Base-by-base conservation (phyloP, 441 rosid genomes). In the Biscutella laevigata region DNA sequence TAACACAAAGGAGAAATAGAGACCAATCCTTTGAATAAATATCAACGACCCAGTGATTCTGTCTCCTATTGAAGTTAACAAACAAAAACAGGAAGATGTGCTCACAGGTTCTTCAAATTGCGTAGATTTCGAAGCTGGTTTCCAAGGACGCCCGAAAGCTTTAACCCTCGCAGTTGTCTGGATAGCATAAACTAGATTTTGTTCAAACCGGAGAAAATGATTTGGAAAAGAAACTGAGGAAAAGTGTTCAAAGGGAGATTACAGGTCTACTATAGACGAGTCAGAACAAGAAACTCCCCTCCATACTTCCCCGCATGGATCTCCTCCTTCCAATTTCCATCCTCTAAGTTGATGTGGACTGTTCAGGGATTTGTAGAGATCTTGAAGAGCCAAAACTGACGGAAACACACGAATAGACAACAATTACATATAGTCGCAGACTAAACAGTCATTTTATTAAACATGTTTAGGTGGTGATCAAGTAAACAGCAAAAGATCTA, bases 231-330 rank as follows among this genome's bases (percentile, higher is more conserved):
- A 13, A 27, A 17, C 33, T 28, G 34, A 58, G 37, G 12, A 46
- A 42, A 60, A 22, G 16, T 16, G 49, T 43, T 38, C 9, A 24
- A 4, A 34, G 4, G 46, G 47, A 21, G 15, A 32, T 69, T 81
- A 91, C 98, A 91, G 76, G 69, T 77, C 70, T 53, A 71, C 53
- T 38, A 88, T 65, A 34, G 92, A 82, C 9, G 95, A 72, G 13
- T 82, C 92, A 10, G 74, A 73, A 58, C 99, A 92, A 7, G 80
- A 71, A 32, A 88, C 83, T 68, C 97, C 95, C 16, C 66, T 81
- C 99, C 99, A 92, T 14, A 70, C 72, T 68, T 84, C 90, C 20
- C 65, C 77, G 47, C 97, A 92, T 4, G 99, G 97, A 76, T 88
- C 95, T 40, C 91, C 89, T 33, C 84, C 85, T 19, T 74, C 74